phyloP scores from a whole-genome alignment of 2,329 filamentous ascomycete species.

The Pseudocercospora fuligena region DNA sequence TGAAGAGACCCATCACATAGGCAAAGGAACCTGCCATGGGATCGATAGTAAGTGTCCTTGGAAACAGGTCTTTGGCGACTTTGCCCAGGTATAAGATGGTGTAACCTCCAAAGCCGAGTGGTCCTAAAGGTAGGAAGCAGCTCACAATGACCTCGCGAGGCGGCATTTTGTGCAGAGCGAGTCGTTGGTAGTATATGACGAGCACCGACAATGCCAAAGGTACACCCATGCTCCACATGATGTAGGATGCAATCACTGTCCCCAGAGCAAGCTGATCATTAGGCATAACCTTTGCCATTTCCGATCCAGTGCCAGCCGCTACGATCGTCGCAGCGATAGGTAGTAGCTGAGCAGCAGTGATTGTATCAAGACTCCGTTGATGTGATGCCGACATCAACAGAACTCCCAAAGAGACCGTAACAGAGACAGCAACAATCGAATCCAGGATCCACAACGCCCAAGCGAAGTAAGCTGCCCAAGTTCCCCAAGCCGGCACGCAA shows the following conservation, averaged over 20 bases:
- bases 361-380: slow-evolving; percentile 52
- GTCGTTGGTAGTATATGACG: slow-evolving; percentile 71
- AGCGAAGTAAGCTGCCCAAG: slow-evolving; percentile 53
- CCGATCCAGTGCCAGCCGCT: slow-evolving; percentile 65
- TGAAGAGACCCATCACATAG: slow-evolving; percentile 59
- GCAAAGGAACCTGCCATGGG: slow-evolving; percentile 54
- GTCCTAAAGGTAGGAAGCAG: slow-evolving; percentile 69
- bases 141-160: slow-evolving; percentile 70
- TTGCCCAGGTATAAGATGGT: slow-evolving; percentile 38
- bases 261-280: slow-evolving; percentile 60
- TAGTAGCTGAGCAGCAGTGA: slow-evolving; percentile 68
- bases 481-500: slow-evolving; percentile 38
- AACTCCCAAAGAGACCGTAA: slow-evolving; percentile 43
- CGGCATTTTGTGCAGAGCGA: slow-evolving; percentile 69
- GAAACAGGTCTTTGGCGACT: slow-evolving; percentile 36
- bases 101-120: slow-evolving; percentile 68
- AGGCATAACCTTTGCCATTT: slow-evolving; percentile 64
- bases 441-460: slow-evolving; percentile 58
- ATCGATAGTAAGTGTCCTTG: slow-evolving; percentile 16
- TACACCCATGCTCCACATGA: slow-evolving; percentile 70
- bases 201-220: slow-evolving; percentile 66
- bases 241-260: slow-evolving; percentile 68
- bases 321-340: slow-evolving; percentile 71
- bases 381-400: slow-evolving; percentile 41
- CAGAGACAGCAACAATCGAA: slow-evolving; percentile 48